A percentile compares a stretch with the other conserved stretches of the same genome.
Conservation (phyloP, 1,284 basidiomycete genomes). For the Austropuccinia psidii region DNA sequence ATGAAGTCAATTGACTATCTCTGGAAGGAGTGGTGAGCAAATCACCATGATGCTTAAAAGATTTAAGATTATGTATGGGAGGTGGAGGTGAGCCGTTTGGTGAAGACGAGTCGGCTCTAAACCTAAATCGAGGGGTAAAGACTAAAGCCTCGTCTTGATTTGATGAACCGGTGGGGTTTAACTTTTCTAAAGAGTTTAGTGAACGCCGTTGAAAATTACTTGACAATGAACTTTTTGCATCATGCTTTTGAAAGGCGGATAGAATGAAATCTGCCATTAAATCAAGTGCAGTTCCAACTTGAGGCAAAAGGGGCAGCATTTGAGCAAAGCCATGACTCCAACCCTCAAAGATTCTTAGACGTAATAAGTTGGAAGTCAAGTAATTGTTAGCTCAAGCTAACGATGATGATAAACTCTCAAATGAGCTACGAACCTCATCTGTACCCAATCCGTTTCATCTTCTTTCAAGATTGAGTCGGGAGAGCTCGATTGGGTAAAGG, state of each 20-base stretch:
- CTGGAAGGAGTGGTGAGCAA: neutral
- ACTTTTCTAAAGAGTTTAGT: neutral
- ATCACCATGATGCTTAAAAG: neutral
- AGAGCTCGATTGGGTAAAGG: slow-evolving; percentile 37
- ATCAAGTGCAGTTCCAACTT: slow-evolving; percentile 50
- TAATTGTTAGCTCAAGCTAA: slow-evolving; percentile 53
- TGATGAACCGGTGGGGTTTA: neutral
- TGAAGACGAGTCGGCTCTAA: slow-evolving; percentile 19
- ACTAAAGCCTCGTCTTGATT: slow-evolving; percentile 24
- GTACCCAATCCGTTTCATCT: slow-evolving; percentile 87
- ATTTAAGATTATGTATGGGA: neutral
- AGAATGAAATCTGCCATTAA: slow-evolving; percentile 35
- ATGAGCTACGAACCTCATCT: slow-evolving; percentile 62
- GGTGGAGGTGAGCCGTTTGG: slow-evolving; percentile 24
- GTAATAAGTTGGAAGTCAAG: slow-evolving; percentile 55
- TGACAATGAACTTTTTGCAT: neutral
- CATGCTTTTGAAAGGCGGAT: slow-evolving; percentile 31
- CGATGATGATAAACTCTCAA: slow-evolving; percentile 47
- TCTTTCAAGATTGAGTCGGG: slow-evolving; percentile 56
- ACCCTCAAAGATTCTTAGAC: slow-evolving; percentile 33
- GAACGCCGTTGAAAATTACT: neutral
- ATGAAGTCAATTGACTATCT: neutral
- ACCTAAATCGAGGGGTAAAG: slow-evolving; percentile 25
- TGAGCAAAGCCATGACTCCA: slow-evolving; percentile 74
- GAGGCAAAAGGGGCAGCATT: slow-evolving; percentile 76